Evolutionary conservation across 495 filamentous ascomycete genomes (phyloP), one percentile per base, ranked within the genome.

Genomic region (Aspergillus mulundensis): DNA sequence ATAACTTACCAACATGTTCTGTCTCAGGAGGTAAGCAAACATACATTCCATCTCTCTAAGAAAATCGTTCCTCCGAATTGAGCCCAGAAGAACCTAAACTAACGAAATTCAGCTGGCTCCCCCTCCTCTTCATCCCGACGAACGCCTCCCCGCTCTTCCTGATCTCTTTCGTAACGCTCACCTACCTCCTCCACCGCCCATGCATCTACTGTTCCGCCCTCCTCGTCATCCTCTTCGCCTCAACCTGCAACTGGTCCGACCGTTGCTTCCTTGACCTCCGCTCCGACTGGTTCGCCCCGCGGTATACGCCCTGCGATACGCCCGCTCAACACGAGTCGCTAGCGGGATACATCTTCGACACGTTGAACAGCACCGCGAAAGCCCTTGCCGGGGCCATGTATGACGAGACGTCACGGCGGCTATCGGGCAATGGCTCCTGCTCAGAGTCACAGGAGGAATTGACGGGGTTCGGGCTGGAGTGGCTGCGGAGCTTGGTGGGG

Each of bases 151-250:
- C 87, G 7, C 84, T 89, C 57, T 94, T 95, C 77, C 90, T 95
- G 61, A 83, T 93, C 70, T 85, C 92, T 66, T 95, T 94, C 78
- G 88, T 95, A 72, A 75, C 91, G 59, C 85, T 88, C 64, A 95
- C 90, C 61, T 95, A 95, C 75, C 85, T 92, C 67, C 84, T 95
- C 60, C 91, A 93, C 67, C 83, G 90, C 52, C 90, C 90, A 54
- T 95, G 90, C 75, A 82, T 92, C 63, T 91, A 95, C 81, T 95
- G 90, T 79, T 92, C 90, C 52, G 80, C 90, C 54, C 85, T 95
- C 28, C 88, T 95, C 52, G 77, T 95, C 58, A 89, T 93, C 54
- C 87, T 95, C 59, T 95, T 95, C 77, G 77, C 85, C 44, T 92
- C 89, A 15, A 92, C 89, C 24, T 95, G 90, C 73, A 85, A 92